These are phyloP conservation scores for Pichia sp. DNA, from an alignment of 1,139 yeast species.

Conservation along the genomic window DNA sequence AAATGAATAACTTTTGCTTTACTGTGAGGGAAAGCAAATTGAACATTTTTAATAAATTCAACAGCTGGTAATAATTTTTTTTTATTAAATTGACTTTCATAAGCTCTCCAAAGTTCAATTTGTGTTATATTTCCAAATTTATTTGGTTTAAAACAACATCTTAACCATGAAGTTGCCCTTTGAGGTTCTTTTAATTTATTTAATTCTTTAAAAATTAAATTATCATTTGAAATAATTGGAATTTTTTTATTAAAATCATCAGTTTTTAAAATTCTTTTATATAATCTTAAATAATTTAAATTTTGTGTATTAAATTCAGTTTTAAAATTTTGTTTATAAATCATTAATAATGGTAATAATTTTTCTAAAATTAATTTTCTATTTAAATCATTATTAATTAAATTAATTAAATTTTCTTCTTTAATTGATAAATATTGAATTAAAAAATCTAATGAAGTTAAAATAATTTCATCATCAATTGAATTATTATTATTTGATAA, in stretches of 20 bases:
- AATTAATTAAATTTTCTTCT: constrained; percentile 11
- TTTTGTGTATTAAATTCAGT: constrained; percentile 33
- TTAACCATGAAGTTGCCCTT: constrained; percentile 92
- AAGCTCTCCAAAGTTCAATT: constrained; percentile 91
- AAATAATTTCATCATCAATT: constrained; percentile 49
- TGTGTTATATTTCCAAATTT: constrained; percentile 85
- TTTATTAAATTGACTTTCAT: constrained; percentile 71
- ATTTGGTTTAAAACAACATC: constrained; percentile 82
- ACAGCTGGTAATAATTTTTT: constrained; percentile 83
- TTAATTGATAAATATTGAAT: constrained; percentile 49
- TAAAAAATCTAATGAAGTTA: constrained; percentile 59
- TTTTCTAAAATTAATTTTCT: constrained; percentile 47
- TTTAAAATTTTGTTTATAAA: constrained; percentile 41
- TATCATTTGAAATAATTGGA: constrained; percentile 14
- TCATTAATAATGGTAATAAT: constrained; percentile 57
- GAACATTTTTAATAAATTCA: constrained; percentile 90
- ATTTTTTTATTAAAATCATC: constrained; percentile 23
- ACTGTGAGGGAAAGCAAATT: constrained; percentile 83
- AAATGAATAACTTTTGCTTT: constrained; percentile 84
- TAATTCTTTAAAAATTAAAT: constrained; percentile 56
- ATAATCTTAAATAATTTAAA: constrained; percentile 31
- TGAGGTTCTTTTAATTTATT: constrained; percentile 73
- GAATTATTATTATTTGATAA: constrained; percentile 29
- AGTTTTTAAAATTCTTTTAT: constrained; percentile 39
- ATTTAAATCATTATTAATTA: constrained; percentile 22